Base-by-base conservation (phyloP, 108 stramenopile genomes). In the Nitzschia sp. region DNA sequence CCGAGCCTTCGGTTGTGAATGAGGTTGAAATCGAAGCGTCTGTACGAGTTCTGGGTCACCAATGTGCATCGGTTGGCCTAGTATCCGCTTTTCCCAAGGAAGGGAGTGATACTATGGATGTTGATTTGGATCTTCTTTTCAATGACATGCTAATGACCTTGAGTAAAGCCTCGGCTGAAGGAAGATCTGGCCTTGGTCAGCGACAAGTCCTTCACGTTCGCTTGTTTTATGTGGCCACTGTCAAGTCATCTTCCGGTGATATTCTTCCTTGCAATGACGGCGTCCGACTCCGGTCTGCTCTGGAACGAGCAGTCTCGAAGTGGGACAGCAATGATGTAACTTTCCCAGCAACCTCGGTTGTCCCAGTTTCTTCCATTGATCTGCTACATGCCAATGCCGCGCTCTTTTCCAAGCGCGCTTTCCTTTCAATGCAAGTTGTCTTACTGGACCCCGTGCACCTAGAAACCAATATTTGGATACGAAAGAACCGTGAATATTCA, bases 361-460 rank as follows among this genome's bases (percentile, higher is more conserved):
- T 87, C 9, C 85, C 86, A 29, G 87, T 83, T 9, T 42, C 76
- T 29, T 74, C 66, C 21, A 83, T 88, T 59, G 41, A 71, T 52
- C 29, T 82, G n/a, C 59, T 80, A 67, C 39, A 44, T 53, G 26
- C 48, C 26, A 60, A 42, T 8, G 26, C 22, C 1, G 8, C 14
- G 37, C 25, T 53, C 21, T 34, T 52, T 41, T 38, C 39, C 37
- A 51, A 51, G n/a, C 14, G 15, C 10, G 70, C 74, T 21, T 55
- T 87, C 8, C 41, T 88, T 10, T 86, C 87, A 2, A 86, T 90
- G 74, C 91, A 90, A 71, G 74, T 81, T 22, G 24, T 80, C 57
- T 22, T 83, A 8, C 43, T 79, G 24, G 87, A 93, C 71, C 75
- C 83, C 21, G 70, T 85, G 34, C 82, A 80, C 21, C 75, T 89